Conservation (phyloP, 495 filamentous ascomycete genomes). For the Polyplosphaeria fusca region DNA sequence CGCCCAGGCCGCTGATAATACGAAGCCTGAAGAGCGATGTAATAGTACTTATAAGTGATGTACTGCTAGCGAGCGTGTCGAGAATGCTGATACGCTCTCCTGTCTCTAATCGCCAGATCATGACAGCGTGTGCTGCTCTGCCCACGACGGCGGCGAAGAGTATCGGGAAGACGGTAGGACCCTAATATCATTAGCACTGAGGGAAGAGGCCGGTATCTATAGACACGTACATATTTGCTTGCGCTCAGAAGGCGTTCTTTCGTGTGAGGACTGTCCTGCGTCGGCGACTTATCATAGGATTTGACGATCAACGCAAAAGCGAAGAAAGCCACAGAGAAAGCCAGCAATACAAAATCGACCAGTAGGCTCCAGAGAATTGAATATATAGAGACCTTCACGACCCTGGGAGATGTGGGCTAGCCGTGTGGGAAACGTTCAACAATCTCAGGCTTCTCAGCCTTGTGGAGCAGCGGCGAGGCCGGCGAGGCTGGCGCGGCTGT, state of each 20-base stretch:
- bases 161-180: not conserved
- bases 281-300: not conserved
- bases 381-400: not conserved
- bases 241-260: not conserved
- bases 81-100: not conserved
- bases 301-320: not conserved
- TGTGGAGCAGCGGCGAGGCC: too few species aligned
- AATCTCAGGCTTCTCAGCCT: too few species aligned
- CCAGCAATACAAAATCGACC: not conserved
- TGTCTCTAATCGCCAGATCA: not conserved
- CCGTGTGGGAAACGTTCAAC: too few species aligned
- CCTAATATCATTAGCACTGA: not conserved
- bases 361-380: not conserved
- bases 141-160: not conserved
- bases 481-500: too few species aligned
- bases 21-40: not conserved
- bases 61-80: not conserved
- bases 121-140: not conserved
- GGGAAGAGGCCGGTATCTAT: not conserved
- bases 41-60: not conserved
- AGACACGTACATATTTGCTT: not conserved
- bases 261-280: not conserved
- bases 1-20: not conserved
- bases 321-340: not conserved
- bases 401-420: not conserved